phyloP scores from a whole-genome alignment of 148 eudicot genomes.

The Camellia granthamiana region DNA sequence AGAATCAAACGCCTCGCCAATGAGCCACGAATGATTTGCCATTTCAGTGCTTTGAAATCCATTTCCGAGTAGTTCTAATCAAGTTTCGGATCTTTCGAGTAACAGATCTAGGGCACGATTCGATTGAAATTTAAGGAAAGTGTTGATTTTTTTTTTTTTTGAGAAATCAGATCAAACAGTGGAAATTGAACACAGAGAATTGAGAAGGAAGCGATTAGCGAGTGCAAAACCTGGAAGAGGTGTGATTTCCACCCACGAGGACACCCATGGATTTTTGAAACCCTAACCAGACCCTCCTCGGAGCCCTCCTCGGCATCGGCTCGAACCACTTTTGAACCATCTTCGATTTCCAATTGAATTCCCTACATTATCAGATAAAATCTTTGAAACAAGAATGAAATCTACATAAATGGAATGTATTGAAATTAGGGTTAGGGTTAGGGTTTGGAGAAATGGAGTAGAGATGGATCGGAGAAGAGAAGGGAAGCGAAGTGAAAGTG shows the following conservation, averaged over 20 bases:
- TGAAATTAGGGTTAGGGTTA: neutral
- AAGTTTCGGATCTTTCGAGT: neutral
- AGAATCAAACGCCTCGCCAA: slow-evolving; percentile 49
- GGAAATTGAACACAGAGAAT: slow-evolving; percentile 8
- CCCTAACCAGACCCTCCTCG: slow-evolving; percentile 79
- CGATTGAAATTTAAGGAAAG: neutral
- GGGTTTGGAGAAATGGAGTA: neutral
- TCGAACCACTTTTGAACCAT: slow-evolving; percentile 39
- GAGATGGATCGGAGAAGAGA: neutral
- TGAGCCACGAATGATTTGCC: slow-evolving; percentile 68
- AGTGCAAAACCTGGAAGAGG: slow-evolving; percentile 97
- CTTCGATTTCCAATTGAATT: neutral
- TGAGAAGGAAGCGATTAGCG: slow-evolving; percentile 43
- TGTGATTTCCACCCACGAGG: slow-evolving; percentile 99
- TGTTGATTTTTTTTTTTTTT: neutral
- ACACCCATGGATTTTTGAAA: slow-evolving; percentile 71
- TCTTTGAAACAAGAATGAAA: no score
- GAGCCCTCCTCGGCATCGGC: slow-evolving; percentile 46
- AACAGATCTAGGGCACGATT: slow-evolving; percentile 14
- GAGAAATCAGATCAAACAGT: slow-evolving; percentile 4
- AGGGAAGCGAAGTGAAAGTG: neutral
- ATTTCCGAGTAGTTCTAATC: slow-evolving; percentile 3
- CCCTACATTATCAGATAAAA: slow-evolving; percentile 12
- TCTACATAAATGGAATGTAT: neutral
- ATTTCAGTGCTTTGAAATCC: slow-evolving; percentile 59